A percentile compares a stretch with the other conserved stretches of the same genome.
These are phyloP conservation scores for Aureobasidium sp. DNA, from an alignment of 2,329 filamentous ascomycete genomes.

Conservation along the genomic window DNA sequence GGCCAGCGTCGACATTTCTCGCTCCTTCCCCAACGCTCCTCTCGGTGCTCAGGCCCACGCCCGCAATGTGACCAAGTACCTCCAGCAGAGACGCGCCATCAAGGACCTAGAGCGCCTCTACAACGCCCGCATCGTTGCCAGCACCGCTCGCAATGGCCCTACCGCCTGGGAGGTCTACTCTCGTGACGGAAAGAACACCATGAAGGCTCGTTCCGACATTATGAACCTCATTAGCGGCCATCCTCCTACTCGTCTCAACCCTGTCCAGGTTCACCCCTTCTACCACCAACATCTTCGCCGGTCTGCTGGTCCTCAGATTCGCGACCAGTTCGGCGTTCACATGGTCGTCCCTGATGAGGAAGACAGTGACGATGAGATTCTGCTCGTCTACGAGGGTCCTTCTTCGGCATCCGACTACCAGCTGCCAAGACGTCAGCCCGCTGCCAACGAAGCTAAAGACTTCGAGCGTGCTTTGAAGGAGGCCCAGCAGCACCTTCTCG, in stretches of 20 bases:
- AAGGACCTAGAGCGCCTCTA: slow-evolving; percentile 73
- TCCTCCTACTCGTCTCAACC: slow-evolving; percentile 63
- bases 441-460: slow-evolving; percentile 46
- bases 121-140: slow-evolving; percentile 80
- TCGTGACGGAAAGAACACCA: slow-evolving; percentile 73
- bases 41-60: slow-evolving; percentile 71
- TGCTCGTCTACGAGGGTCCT: slow-evolving; percentile 70
- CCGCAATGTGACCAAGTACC: slow-evolving; percentile 78
- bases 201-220: slow-evolving; percentile 68
- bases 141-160: slow-evolving; percentile 59
- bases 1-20: slow-evolving; percentile 73
- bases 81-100: slow-evolving; percentile 74
- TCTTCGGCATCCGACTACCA: slow-evolving; percentile 45
- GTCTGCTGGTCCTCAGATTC: slow-evolving; percentile 56
- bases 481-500: slow-evolving; percentile 51
- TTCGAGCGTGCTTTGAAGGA: slow-evolving; percentile 53
- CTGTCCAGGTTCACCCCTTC: slow-evolving; percentile 66
- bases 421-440: slow-evolving; percentile 50
- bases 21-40: slow-evolving; percentile 68
- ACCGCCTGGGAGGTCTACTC: slow-evolving; percentile 85
- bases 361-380: slow-evolving; percentile 54
- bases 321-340: slow-evolving; percentile 64
- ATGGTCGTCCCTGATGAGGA: slow-evolving; percentile 61
- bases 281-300: slow-evolving; percentile 67
- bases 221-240: slow-evolving; percentile 66